Evolutionary conservation across 2,329 filamentous ascomycete genomes (phyloP).

Genomic region (Teratosphaeria gauchensis): DNA sequence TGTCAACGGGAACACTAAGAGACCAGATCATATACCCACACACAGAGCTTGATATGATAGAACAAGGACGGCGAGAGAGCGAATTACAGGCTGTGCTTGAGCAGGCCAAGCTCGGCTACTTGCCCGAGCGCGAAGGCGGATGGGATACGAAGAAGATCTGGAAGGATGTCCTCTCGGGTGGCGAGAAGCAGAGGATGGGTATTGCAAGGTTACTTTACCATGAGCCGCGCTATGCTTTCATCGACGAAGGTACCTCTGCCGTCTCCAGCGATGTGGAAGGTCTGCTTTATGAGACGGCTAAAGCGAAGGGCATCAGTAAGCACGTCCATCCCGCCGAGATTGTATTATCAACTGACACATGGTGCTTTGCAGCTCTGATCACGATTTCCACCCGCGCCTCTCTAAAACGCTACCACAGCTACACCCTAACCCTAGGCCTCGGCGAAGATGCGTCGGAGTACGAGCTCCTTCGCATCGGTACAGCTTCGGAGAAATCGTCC

Average conservation of each 20-base stretch:
- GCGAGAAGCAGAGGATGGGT: conserved; percentile 92
- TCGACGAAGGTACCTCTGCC: conserved; percentile 91
- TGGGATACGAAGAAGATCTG: conserved; percentile 97
- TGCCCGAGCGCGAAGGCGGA: conserved; percentile 84
- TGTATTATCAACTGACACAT: not conserved
- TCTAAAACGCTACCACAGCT: conserved; percentile 91
- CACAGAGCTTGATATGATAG: conserved; percentile 85
- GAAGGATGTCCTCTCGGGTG: conserved; percentile 95
- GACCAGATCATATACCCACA: conserved; percentile 98
- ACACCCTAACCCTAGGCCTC: conserved; percentile 73
- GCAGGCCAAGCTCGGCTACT: conserved; percentile 75
- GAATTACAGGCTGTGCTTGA: conserved; percentile 73
- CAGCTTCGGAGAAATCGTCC: conserved; percentile 81
- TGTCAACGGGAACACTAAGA: conserved; percentile 81
- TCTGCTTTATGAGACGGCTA: conserved; percentile 82
- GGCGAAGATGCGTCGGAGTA: conserved; percentile 77
- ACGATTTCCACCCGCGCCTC: conserved; percentile 92
- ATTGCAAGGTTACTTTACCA: conserved; percentile 89
- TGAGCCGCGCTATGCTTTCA: conserved; percentile 85
- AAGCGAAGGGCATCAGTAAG: conserved; percentile 86
- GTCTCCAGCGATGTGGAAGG: conserved; percentile 94
- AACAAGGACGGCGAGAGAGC: conserved; percentile 64
- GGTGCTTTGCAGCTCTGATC: conserved; percentile 57
- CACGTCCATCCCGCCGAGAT: conserved; percentile 15
- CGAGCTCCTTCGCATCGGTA: conserved; percentile 90